Evolutionary conservation across 805 yeast genomes (phyloP).

Genomic region (Starmerella sp.): DNA sequence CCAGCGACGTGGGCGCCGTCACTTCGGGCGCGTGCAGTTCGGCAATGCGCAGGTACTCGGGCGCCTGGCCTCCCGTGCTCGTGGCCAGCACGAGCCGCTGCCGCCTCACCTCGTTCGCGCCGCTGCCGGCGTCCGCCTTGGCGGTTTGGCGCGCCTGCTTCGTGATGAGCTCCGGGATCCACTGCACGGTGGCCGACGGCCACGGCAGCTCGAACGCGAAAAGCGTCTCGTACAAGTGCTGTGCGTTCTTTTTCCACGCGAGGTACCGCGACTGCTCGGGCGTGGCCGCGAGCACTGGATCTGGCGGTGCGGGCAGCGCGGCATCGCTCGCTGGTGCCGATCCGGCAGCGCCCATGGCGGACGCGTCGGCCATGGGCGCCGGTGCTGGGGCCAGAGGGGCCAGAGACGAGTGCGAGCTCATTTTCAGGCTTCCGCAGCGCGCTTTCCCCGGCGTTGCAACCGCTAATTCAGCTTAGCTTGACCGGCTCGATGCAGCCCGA

Average conservation of each 20-base stretch:
- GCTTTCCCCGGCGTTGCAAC: too few species aligned
- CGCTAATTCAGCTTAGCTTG: too few species aligned
- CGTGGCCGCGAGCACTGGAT: background rate
- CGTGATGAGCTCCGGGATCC: constrained; percentile 45
- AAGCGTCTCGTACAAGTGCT: constrained; percentile 43
- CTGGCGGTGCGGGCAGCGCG: background rate
- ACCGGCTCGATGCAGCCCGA: background rate
- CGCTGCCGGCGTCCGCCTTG: constrained; percentile 3
- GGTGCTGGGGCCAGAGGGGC: too few species aligned
- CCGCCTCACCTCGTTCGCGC: constrained; percentile 28
- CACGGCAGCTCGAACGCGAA: constrained; percentile 46
- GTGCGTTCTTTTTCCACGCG: constrained; percentile 53
- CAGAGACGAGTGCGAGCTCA: too few species aligned
- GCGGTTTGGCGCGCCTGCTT: background rate
- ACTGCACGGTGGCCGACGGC: constrained; percentile 53
- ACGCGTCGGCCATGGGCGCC: too few species aligned
- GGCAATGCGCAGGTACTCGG: constrained; percentile 38
- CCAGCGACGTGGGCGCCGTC: constrained; percentile 20
- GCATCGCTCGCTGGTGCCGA: too few species aligned
- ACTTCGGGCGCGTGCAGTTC: constrained; percentile 25
- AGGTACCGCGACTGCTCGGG: constrained; percentile 30
- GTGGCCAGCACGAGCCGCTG: constrained; percentile 44
- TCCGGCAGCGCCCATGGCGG: too few species aligned
- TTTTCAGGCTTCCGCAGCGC: too few species aligned
- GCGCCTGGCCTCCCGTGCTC: constrained; percentile 46